Evolutionary conservation across 1,284 basidiomycete genomes (phyloP).

Genomic region (Ceratobasidium sp.): DNA sequence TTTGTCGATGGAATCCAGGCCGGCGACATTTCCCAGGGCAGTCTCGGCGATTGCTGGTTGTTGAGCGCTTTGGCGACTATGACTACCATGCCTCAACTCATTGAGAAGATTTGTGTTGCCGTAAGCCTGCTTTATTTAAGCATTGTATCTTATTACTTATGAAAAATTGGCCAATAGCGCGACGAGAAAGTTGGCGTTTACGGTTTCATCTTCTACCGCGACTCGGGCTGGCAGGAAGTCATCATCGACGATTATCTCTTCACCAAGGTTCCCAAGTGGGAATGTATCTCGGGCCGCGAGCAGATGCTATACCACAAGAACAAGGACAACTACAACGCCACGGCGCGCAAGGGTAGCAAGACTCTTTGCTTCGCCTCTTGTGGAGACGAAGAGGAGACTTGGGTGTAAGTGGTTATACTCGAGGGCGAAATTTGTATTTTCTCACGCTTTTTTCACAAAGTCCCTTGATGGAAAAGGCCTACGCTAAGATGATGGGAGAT

Average conservation of each 20-base stretch:
- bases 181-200: conserved; percentile 69
- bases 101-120: conserved; percentile 69
- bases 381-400: conserved; percentile 51
- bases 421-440: background rate
- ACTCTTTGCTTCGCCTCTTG: conserved; percentile 49
- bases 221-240: conserved; percentile 51
- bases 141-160: background rate
- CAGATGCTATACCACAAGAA: conserved; percentile 50
- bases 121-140: conserved; percentile 54
- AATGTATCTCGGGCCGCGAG: conserved; percentile 45
- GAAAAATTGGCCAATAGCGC: conserved; percentile 55
- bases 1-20: conserved; percentile 60
- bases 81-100: conserved; percentile 60
- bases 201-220: conserved; percentile 57
- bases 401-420: conserved; percentile 48
- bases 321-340: conserved; percentile 49
- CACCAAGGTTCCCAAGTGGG: conserved; percentile 38
- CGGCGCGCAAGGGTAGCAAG: conserved; percentile 50
- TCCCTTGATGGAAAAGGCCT: conserved; percentile 43
- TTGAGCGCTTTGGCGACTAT: conserved; percentile 65
- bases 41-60: conserved; percentile 67
- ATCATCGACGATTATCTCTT: conserved; percentile 45
- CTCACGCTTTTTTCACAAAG: background rate
- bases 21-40: conserved; percentile 63
- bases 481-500: conserved; percentile 41